These are phyloP conservation scores for Daldinia loculata DNA, from an alignment of 495 filamentous ascomycete genomes.

Conservation along the genomic window DNA sequence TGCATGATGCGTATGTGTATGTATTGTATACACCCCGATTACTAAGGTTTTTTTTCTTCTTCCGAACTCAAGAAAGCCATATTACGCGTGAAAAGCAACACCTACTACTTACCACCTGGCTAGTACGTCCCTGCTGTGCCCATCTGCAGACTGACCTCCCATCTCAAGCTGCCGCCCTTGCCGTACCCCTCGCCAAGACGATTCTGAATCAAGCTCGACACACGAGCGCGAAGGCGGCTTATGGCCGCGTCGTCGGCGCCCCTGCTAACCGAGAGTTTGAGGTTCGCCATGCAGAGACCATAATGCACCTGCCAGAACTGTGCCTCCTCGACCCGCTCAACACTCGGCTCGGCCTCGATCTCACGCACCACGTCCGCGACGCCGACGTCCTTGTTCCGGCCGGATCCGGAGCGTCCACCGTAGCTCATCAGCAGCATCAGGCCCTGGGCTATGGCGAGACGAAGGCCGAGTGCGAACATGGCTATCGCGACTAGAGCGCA, in stretches of 20 bases:
- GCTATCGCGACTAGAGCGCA: slow-evolving; percentile 78
- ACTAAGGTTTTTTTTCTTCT: background rate
- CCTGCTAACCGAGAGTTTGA: slow-evolving; percentile 77
- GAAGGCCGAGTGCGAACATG: slow-evolving; percentile 86
- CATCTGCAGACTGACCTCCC: slow-evolving; percentile 78
- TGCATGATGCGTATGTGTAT: background rate
- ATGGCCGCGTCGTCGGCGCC: slow-evolving; percentile 69
- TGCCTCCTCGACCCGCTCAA: slow-evolving; percentile 83
- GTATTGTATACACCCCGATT: background rate
- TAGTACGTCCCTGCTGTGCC: slow-evolving; percentile 45
- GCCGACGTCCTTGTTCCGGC: slow-evolving; percentile 50
- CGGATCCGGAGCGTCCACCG: slow-evolving; percentile 38
- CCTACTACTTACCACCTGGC: background rate
- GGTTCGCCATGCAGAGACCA: slow-evolving; percentile 91
- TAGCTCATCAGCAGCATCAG: slow-evolving; percentile 96
- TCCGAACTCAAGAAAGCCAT: background rate
- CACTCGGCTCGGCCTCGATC: slow-evolving; percentile 79
- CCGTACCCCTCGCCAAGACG: slow-evolving; percentile 89
- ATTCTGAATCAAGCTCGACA: slow-evolving; percentile 82
- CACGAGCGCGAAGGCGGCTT: slow-evolving; percentile 72
- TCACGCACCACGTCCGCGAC: slow-evolving; percentile 82
- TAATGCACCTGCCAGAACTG: slow-evolving; percentile 99
- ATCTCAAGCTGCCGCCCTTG: slow-evolving; percentile 74
- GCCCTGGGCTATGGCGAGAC: slow-evolving; percentile 83
- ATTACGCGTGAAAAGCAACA: background rate